Evolutionary conservation across 192 early-diverging fungal species (phyloP), one percentile per base, ranked within the genome.

Genomic region (Linnemannia schmuckeri): DNA sequence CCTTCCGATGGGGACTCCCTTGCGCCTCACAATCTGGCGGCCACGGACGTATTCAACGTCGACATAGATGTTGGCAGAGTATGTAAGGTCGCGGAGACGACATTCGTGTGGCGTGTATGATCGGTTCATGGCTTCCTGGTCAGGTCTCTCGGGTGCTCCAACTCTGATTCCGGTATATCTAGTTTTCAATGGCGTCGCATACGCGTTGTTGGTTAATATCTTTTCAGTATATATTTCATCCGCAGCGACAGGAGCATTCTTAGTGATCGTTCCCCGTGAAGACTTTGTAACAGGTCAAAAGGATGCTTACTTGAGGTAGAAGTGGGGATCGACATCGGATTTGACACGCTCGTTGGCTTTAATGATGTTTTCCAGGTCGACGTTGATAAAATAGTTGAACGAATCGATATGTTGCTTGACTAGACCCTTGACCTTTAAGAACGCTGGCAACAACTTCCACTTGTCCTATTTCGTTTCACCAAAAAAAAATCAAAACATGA

Each of bases 391-490:
- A 88, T 98, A 99, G 91, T 99, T 98, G 90, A 98, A 99, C 12
- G 99, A 99, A 89, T 99, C 99, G 78, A 99, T 94, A 88, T 99
- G 99, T 88, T 99, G 99, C 89, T 99, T 99, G 72, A 99, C 96
- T 30, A 99, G 93, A 77, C 99, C 99, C 81, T 98, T 98, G 41
- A 98, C 96, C 85, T 97, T 97, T 44, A 99, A 89, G 88, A 98
- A 99, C 1, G 99, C 98, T 6, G 99, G 99, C 27, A 99, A 91
- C 52, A 99, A 91, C 86, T 97, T 93, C 98, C 99, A 99, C 86
- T 99, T 99, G 91, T 99, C 98, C 94, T 97, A 89, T 52, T 18
- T 52, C 49, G 6, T 52, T 52, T 52, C 38, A 22, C 17, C 27
- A 30, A 22, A 38, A 42, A 49, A 27, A 66, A 49, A 49, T 41